Conservation (phyloP, 805 yeast genomes). For the Yamadazyma olivae region DNA sequence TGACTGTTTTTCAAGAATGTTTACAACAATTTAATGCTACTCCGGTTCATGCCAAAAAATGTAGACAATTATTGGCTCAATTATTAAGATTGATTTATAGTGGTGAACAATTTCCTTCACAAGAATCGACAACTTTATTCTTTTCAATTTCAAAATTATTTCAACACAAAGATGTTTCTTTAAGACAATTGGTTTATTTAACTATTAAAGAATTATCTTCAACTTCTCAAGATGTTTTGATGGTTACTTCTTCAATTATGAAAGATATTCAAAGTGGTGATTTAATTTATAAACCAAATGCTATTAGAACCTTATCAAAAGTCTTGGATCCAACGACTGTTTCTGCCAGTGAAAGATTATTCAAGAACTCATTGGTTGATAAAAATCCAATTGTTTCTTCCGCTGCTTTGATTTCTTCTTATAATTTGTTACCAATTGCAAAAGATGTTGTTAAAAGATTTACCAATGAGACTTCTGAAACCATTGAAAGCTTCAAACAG, state of each 20-base stretch:
- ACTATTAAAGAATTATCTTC: conserved; percentile 89
- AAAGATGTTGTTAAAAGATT: conserved; percentile 91
- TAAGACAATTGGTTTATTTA: conserved; percentile 90
- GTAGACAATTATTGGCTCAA: conserved; percentile 79
- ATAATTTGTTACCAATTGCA: conserved; percentile 85
- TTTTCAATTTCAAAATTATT: conserved; percentile 92
- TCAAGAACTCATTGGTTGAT: conserved; percentile 91
- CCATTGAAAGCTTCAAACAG: conserved; percentile 63
- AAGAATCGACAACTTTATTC: conserved; percentile 89
- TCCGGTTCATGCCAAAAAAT: conserved; percentile 83
- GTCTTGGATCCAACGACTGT: conserved; percentile 90
- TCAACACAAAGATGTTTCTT: conserved; percentile 82
- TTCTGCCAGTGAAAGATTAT: conserved; percentile 86
- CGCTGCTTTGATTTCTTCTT: conserved; percentile 91
- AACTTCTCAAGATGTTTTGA: conserved; percentile 85
- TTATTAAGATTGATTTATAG: conserved; percentile 76
- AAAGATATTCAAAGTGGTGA: conserved; percentile 94
- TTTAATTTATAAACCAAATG: conserved; percentile 84
- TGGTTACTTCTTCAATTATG: conserved; percentile 98
- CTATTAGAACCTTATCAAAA: conserved; percentile 85
- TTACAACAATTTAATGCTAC: conserved; percentile 87
- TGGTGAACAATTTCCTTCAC: conserved; percentile 84
- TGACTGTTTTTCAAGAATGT: conserved; percentile 97
- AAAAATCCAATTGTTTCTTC: conserved; percentile 82
- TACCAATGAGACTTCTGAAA: conserved; percentile 91